A percentile compares a stretch with the other conserved stretches of the same genome.
These are phyloP conservation scores for Globomyces sp. DNA, from an alignment of 371 early-diverging fungal species.

Conservation along the genomic window DNA sequence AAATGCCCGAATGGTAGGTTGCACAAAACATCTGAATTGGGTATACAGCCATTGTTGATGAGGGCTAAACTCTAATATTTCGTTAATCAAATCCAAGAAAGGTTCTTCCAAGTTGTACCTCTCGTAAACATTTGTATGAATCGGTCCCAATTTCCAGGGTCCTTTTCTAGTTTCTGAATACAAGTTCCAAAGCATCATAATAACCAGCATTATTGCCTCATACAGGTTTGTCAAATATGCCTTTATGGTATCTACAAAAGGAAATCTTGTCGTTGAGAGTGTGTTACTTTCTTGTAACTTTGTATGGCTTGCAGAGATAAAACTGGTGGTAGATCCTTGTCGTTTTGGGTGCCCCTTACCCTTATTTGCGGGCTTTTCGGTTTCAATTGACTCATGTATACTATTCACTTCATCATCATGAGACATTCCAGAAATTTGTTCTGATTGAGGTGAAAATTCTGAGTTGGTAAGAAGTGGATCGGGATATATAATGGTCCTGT, in stretches of 20 bases:
- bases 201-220: background rate
- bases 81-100: conserved; percentile 24
- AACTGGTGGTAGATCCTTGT: conserved; percentile 11
- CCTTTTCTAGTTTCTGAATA: conserved; percentile 22
- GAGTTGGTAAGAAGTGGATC: background rate
- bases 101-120: conserved; percentile 26
- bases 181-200: background rate
- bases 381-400: background rate
- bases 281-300: background rate
- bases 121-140: conserved; percentile 29
- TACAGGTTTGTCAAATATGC: background rate
- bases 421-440: background rate
- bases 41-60: conserved; percentile 22
- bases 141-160: conserved; percentile 29
- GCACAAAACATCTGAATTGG: conserved; percentile 25
- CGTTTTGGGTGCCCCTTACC: too few relatives aligned
- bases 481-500: background rate
- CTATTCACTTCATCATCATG: background rate
- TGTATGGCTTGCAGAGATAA: background rate
- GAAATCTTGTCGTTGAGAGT: background rate
- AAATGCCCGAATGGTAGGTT: conserved; percentile 19
- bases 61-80: conserved; percentile 18
- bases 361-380: background rate
- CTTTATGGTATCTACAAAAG: background rate
- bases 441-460: background rate